These are phyloP conservation scores for Tylopilus plumbeoviolaceoides DNA, from an alignment of 768 basidiomycete genomes.

Conservation along the genomic window DNA sequence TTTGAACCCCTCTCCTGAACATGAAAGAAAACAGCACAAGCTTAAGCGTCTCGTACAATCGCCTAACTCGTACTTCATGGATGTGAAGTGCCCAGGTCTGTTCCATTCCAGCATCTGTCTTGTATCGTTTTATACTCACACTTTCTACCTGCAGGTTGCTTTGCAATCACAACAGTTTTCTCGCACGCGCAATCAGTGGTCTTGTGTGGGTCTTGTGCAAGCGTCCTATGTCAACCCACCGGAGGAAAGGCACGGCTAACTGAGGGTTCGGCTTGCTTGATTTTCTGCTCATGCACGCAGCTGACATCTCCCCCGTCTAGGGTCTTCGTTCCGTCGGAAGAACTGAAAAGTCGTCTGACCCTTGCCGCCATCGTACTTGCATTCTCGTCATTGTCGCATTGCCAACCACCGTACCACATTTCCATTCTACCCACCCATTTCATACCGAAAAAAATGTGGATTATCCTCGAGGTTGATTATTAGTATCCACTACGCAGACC, in stretches of 20 bases:
- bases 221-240: slow-evolving; percentile 95
- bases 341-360: slow-evolving; percentile 42
- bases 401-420: background rate
- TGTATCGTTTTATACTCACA: background rate
- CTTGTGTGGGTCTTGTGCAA: slow-evolving; percentile 87
- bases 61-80: slow-evolving; percentile 99
- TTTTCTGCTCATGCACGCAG: background rate
- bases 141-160: slow-evolving; percentile 63
- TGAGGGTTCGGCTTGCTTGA: slow-evolving; percentile 65
- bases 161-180: slow-evolving; percentile 95
- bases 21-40: slow-evolving; percentile 91
- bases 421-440: background rate
- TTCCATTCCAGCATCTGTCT: slow-evolving; percentile 4
- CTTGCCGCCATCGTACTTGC: background rate
- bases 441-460: slow-evolving; percentile 14
- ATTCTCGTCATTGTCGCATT: slow-evolving; percentile 1
- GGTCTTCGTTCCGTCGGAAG: slow-evolving; percentile 98
- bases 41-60: slow-evolving; percentile 98
- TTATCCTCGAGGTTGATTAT: slow-evolving; percentile 9
- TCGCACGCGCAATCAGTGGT: slow-evolving; percentile 99
- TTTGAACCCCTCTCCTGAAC: slow-evolving; percentile 88
- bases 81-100: slow-evolving; percentile 96
- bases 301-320: slow-evolving; percentile 38
- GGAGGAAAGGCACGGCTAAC: slow-evolving; percentile 98
- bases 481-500: slow-evolving; percentile 4